A percentile compares a stretch with the other conserved stretches of the same genome.
Conservation (phyloP, 2,329 filamentous ascomycete species). For the Onygenales sp. region DNA sequence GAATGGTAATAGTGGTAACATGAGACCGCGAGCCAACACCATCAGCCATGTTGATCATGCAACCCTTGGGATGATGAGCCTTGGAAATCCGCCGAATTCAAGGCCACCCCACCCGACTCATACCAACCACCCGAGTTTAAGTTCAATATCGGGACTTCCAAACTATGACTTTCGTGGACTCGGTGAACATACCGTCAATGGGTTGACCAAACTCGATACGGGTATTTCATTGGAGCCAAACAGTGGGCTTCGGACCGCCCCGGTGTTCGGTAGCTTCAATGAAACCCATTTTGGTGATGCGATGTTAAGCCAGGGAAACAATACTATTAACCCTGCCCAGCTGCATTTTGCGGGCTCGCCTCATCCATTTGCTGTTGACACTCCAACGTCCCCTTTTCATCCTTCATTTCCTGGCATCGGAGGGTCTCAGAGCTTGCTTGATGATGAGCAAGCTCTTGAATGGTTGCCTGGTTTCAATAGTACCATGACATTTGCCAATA, state of each 20-base stretch:
- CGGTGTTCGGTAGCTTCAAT: slow-evolving; percentile 56
- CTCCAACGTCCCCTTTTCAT: slow-evolving; percentile 32
- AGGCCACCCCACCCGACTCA: slow-evolving; percentile 35
- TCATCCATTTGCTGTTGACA: slow-evolving; percentile 38
- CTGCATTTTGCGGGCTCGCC: slow-evolving; percentile 54
- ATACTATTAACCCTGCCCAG: slow-evolving; percentile 56
- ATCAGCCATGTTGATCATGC: slow-evolving; percentile 83
- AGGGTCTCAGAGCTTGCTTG: slow-evolving; percentile 48
- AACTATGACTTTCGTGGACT: slow-evolving; percentile 58
- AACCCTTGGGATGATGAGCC: slow-evolving; percentile 54
- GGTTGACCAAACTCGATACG: slow-evolving; percentile 76
- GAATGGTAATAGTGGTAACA: slow-evolving; percentile 36
- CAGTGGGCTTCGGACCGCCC: slow-evolving; percentile 68
- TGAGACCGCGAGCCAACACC: slow-evolving; percentile 88
- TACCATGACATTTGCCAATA: slow-evolving; percentile 59
- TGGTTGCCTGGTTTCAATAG: slow-evolving; percentile 79
- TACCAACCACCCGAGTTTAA: slow-evolving; percentile 67
- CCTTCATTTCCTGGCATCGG: slow-evolving; percentile 43
- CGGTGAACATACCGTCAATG: slow-evolving; percentile 49
- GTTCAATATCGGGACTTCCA: slow-evolving; percentile 47
- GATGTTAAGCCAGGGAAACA: slow-evolving; percentile 55
- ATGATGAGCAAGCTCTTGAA: slow-evolving; percentile 67
- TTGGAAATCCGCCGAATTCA: slow-evolving; percentile 17
- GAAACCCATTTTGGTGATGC: slow-evolving; percentile 63
- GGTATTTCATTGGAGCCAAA: slow-evolving; percentile 57